Evolutionary conservation across 495 filamentous ascomycete genomes (phyloP).

Genomic region (Xylaria nigripes): DNA sequence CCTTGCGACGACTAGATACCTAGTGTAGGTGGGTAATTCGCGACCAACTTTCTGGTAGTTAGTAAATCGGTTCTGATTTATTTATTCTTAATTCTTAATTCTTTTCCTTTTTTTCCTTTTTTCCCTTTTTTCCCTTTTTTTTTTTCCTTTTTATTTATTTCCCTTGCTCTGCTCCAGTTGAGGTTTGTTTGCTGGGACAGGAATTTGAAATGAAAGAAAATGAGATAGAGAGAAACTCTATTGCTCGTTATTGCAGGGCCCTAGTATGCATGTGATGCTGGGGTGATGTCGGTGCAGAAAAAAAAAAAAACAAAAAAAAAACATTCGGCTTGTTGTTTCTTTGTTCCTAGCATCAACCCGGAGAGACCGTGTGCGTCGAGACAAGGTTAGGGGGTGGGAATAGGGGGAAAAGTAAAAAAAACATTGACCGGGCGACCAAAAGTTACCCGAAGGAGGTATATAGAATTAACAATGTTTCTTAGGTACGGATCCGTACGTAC

Average conservation of each 20-base stretch:
- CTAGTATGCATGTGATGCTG: neutral
- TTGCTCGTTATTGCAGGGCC: neutral
- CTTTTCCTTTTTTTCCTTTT: no score
- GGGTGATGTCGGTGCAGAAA: neutral
- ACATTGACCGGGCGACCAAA: neutral
- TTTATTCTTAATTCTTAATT: no score
- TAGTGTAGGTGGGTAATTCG: no score
- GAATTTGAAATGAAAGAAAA: neutral
- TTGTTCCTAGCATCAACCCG: constrained; percentile 1
- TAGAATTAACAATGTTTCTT: neutral
- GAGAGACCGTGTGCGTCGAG: neutral
- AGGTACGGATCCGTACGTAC: no score
- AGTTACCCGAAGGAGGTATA: neutral
- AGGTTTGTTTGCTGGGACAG: neutral
- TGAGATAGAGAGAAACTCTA: neutral
- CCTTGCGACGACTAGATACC: no score
- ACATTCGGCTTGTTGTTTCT: neutral
- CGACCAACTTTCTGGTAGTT: no score
- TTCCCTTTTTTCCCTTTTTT: no score
- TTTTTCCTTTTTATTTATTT: no score
- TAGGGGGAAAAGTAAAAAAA: neutral
- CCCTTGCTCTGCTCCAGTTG: neutral
- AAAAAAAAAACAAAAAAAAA: no score
- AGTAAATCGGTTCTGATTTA: no score
- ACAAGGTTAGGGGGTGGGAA: neutral